Evolutionary conservation across 1,139 yeast genomes (phyloP).

Genomic region (Debaryomycetaceae sp.): DNA sequence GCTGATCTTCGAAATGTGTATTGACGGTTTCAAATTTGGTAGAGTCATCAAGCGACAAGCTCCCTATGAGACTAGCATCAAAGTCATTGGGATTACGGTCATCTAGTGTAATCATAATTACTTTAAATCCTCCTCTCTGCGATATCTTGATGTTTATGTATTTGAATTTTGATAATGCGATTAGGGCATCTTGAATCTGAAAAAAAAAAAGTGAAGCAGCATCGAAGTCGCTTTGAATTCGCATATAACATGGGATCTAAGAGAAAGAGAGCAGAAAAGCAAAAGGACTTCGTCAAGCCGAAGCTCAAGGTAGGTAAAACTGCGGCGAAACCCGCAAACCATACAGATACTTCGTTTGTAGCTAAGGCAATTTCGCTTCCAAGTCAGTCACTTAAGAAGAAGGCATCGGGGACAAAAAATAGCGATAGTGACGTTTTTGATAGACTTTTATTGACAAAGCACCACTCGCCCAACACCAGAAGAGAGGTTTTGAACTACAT

Average conservation of each 20-base stretch:
- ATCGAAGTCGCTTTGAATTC: background rate
- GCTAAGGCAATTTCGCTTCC: conserved; percentile 71
- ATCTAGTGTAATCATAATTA: background rate
- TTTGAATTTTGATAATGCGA: conserved; percentile 1
- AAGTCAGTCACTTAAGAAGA: conserved; percentile 43
- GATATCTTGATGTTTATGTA: background rate
- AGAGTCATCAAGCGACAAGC: conserved; percentile 25
- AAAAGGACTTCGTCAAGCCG: conserved; percentile 72
- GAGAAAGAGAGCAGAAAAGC: conserved; percentile 62
- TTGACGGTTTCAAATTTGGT: conserved; percentile 8
- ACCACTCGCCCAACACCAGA: conserved; percentile 71
- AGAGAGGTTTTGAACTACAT: conserved; percentile 64
- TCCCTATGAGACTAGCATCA: conserved; percentile 23
- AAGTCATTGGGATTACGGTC: conserved; percentile 12
- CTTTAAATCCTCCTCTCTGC: background rate
- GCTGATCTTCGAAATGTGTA: conserved; percentile 7
- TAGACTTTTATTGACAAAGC: conserved; percentile 67
- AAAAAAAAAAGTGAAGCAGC: background rate
- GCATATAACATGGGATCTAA: conserved; percentile 45
- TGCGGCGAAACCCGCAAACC: conserved; percentile 64
- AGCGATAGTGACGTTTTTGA: conserved; percentile 48
- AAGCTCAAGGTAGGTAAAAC: conserved; percentile 89
- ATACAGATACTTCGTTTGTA: conserved; percentile 80
- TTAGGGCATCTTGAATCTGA: background rate
- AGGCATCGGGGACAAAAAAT: conserved; percentile 8